Conservation (phyloP, 305 asterid genomes). For the Solanum hybrid region DNA sequence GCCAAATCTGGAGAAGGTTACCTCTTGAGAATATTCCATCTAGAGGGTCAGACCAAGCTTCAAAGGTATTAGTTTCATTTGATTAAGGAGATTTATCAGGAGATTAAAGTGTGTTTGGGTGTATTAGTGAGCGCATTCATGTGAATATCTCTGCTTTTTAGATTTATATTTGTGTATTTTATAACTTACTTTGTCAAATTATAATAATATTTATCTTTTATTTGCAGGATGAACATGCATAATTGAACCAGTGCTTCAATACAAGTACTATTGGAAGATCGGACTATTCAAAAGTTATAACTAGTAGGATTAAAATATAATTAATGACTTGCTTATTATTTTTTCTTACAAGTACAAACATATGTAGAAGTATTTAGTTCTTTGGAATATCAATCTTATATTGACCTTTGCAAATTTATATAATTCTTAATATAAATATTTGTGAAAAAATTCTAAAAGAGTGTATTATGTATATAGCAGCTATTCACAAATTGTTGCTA, state of each 20-base stretch:
- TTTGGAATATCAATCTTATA: too few species aligned
- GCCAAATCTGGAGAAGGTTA: conserved; percentile 68
- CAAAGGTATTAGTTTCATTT: not conserved
- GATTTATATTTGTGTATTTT: not conserved
- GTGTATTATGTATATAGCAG: too few species aligned
- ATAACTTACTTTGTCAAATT: not conserved
- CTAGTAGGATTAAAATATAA: too few species aligned
- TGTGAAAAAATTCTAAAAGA: too few species aligned
- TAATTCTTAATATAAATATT: too few species aligned
- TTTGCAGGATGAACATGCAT: not conserved
- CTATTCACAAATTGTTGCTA: too few species aligned
- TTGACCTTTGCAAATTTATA: too few species aligned
- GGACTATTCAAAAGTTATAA: too few species aligned
- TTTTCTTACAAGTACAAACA: too few species aligned
- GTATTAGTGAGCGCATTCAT: not conserved
- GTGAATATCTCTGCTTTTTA: not conserved
- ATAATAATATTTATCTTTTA: not conserved
- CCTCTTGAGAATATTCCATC: conserved; percentile 44
- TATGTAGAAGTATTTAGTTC: too few species aligned
- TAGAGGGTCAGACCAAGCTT: conserved; percentile 33
- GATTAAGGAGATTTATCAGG: not conserved
- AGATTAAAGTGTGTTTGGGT: not conserved
- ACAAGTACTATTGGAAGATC: not conserved
- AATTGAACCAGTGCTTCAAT: not conserved
- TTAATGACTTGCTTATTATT: too few species aligned